These are phyloP conservation scores for Pyrenopolyporus hunteri DNA, from an alignment of 495 filamentous ascomycete genomes.

Conservation along the genomic window DNA sequence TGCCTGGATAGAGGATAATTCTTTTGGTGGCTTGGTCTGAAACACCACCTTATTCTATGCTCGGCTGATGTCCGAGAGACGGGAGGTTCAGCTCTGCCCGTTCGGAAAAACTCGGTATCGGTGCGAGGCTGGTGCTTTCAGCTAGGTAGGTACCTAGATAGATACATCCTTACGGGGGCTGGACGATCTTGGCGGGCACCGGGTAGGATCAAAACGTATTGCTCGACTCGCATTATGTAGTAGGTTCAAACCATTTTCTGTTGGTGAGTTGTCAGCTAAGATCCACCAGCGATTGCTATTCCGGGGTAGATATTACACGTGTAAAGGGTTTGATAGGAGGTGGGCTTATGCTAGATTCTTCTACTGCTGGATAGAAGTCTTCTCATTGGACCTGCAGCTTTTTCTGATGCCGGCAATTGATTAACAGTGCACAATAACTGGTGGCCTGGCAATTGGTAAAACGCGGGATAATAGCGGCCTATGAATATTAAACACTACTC, in stretches of 20 bases:
- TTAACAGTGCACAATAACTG: no score
- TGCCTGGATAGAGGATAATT: background rate
- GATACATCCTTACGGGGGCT: no score
- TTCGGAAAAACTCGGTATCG: slow-evolving; percentile 7
- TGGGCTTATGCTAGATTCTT: background rate
- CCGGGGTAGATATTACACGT: slow-evolving; percentile 1
- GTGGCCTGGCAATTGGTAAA: no score
- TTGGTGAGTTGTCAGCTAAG: background rate
- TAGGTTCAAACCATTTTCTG: background rate
- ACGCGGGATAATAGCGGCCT: no score
- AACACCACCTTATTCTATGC: slow-evolving; percentile 2
- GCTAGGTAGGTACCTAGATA: no score
- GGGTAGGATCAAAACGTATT: slow-evolving; percentile 3
- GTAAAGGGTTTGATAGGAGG: background rate
- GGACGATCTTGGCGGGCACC: slow-evolving; percentile 14
- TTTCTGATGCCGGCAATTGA: background rate
- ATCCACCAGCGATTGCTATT: background rate
- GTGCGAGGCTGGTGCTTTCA: slow-evolving; percentile 22
- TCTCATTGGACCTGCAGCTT: background rate
- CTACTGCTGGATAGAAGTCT: background rate
- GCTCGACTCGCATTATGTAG: background rate
- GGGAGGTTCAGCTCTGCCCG: background rate
- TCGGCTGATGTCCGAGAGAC: background rate
- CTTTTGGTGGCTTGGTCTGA: slow-evolving; percentile 6
- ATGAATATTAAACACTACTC: no score